phyloP scores from a whole-genome alignment of 257 asterid genomes.

The Nicotiana noctiflora region DNA sequence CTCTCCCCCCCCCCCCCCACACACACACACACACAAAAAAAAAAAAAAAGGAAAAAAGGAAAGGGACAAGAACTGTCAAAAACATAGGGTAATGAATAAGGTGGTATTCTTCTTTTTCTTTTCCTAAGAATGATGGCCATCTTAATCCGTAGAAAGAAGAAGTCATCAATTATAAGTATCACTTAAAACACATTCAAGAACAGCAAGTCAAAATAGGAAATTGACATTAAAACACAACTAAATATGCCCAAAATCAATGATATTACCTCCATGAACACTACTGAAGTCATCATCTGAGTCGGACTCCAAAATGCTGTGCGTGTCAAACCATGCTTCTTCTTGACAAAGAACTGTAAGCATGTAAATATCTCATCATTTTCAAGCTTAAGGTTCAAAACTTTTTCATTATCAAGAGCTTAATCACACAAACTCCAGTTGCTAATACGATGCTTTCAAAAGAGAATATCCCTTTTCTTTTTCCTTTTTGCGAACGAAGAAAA shows the following conservation, averaged over 20 bases:
- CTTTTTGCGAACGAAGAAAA: neutral
- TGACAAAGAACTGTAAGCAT: constrained; percentile 55
- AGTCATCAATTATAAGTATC: neutral
- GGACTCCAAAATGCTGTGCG: constrained; percentile 77
- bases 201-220: neutral
- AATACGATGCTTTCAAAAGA: too few species aligned
- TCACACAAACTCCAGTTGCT: neutral
- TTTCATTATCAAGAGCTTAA: neutral
- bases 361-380: constrained; percentile 7
- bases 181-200: neutral
- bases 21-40: too few species aligned
- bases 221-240: neutral
- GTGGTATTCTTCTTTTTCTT: neutral
- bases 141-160: neutral
- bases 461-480: too few species aligned
- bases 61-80: neutral
- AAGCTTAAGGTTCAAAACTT: neutral
- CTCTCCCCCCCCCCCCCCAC: too few species aligned
- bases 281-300: constrained; percentile 89
- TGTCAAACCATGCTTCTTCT: constrained; percentile 91
- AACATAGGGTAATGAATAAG: neutral
- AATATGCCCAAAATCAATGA: too few species aligned
- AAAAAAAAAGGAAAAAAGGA: too few species aligned
- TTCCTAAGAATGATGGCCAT: neutral
- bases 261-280: constrained; percentile 91